Base-by-base conservation (phyloP, 495 filamentous ascomycete genomes). In the Coniosporium apollinis region DNA sequence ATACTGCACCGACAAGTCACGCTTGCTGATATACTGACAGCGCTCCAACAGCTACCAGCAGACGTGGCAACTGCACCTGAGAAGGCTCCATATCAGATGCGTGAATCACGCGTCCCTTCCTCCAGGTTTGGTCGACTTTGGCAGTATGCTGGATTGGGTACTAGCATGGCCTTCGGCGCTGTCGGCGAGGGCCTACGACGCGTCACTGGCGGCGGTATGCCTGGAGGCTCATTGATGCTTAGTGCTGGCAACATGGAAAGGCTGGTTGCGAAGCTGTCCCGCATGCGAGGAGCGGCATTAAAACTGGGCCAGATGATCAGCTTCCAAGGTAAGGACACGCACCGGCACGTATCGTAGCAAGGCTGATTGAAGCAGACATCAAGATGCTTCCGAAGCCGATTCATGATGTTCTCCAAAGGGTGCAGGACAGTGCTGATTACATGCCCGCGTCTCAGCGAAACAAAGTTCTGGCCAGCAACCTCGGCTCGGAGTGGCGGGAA, bases 231-330 rank as follows among this genome's bases (percentile, higher is more conserved):
- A 10, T 59, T 92, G 29, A 79, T 97, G 68, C 74, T 97, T 43
- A 93, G 79, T 54, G 64, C 82, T 11, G 71, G 65, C 5, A 97
- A 97, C 47, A 82, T 93, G 68, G 83, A 94, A 49, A 66, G 89
- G 21, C 70, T 97, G 3, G 89, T 96, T 3, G 65, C 82, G 13
- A 94, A 86, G 56, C 70, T 97, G 5, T 93, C 84, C 8, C 76
- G 80, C 18, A 97, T 97, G 89, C 74, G 89, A 47, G 89, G 89
- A 16, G 91, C 89, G n/a, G 89, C 89, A 28, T 60, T 97, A n/a
- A 97, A 97, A 56, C 59, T 97, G 4, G 89, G 89, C 3, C 89
- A 97, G 57, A 84, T 97, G 79, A 76, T 97, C 60, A 89, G 80
- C 48, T 84, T 97, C 50, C 89, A 97, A 62, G 74, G 72, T 76